A percentile compares a stretch with the other conserved stretches of the same genome.
phyloP scores from a whole-genome alignment of 169 alveolate genomes.

The Plasmodium sp. region DNA sequence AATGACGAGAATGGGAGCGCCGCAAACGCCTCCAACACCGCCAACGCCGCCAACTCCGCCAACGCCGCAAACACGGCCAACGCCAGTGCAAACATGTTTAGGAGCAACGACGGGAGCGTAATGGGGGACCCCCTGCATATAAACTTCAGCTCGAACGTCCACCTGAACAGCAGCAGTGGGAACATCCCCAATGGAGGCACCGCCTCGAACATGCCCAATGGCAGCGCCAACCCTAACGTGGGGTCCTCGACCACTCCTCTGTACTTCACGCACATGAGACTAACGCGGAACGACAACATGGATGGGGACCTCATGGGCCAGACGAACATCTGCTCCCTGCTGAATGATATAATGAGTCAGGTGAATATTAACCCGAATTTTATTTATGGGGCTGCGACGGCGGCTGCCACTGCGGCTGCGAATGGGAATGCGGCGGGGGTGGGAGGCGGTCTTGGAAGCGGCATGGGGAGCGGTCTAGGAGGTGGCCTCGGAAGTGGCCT shows the following conservation, averaged over 20 bases:
- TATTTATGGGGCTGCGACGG: conserved; percentile 41
- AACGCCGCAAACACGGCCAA: not conserved
- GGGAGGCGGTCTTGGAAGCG: not conserved
- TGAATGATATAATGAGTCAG: conserved; percentile 68
- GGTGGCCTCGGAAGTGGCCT: not conserved
- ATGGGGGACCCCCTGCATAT: conserved; percentile 22
- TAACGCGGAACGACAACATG: conserved; percentile 50
- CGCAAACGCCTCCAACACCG: not conserved
- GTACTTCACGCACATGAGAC: conserved; percentile 68
- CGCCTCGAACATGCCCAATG: not conserved
- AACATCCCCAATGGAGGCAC: conserved; percentile 1
- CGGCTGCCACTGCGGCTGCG: conserved; percentile 46
- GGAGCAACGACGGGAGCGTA: not conserved
- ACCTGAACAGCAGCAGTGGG: not conserved
- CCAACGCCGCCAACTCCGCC: not conserved
- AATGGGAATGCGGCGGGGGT: not conserved
- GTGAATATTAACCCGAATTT: conserved; percentile 39
- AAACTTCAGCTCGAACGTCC: conserved; percentile 3
- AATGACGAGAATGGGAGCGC: conserved; percentile 9
- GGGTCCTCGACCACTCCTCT: conserved; percentile 13
- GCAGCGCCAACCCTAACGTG: not conserved
- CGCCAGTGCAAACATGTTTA: not conserved
- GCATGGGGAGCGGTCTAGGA: not conserved
- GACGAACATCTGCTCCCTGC: conserved; percentile 31
- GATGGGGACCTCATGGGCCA: conserved; percentile 62